Evolutionary conservation across 139 green algal species (phyloP).

Genomic region (Tetratostichococcus sp.): DNA sequence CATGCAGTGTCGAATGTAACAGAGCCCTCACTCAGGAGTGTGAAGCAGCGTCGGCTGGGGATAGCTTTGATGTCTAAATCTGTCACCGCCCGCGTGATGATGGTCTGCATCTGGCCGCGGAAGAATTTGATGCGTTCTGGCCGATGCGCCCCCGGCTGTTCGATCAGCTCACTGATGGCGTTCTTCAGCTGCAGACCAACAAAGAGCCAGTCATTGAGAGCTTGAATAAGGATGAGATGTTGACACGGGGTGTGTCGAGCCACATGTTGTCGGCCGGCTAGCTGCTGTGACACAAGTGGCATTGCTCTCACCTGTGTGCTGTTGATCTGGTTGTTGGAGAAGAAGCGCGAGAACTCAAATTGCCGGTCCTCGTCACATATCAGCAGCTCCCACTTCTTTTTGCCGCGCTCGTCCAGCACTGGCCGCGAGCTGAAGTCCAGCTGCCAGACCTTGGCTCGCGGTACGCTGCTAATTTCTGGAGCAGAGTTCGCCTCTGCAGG

Average conservation of each 20-base stretch:
- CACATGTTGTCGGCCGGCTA: not conserved
- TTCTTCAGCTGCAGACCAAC: slow-evolving; percentile 67
- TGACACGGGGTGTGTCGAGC: no score
- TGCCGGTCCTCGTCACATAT: slow-evolving; percentile 77
- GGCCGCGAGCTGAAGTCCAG: slow-evolving; percentile 97
- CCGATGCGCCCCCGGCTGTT: slow-evolving; percentile 49
- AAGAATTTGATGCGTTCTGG: slow-evolving; percentile 88
- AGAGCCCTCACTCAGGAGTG: slow-evolving; percentile 75
- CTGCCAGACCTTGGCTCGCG: slow-evolving; percentile 66
- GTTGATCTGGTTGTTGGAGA: slow-evolving; percentile 99
- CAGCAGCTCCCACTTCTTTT: slow-evolving; percentile 99
- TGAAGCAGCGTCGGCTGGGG: slow-evolving; percentile 87
- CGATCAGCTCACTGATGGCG: slow-evolving; percentile 70
- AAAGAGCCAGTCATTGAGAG: no score
- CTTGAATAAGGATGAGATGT: no score
- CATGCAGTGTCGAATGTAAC: no score
- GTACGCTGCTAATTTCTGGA: not conserved
- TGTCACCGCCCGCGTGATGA: slow-evolving; percentile 87
- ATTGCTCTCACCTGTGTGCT: slow-evolving; percentile 66
- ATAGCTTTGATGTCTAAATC: slow-evolving; percentile 88
- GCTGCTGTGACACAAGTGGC: not conserved
- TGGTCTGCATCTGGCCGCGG: slow-evolving; percentile 95
- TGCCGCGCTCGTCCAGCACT: slow-evolving; percentile 91
- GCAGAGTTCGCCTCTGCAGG: not conserved
- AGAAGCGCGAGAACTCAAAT: slow-evolving; percentile 90